Evolutionary conservation across 2,329 filamentous ascomycete genomes (phyloP), one percentile per base, ranked within the genome.

Genomic region (Taxawa tesnikishii): DNA sequence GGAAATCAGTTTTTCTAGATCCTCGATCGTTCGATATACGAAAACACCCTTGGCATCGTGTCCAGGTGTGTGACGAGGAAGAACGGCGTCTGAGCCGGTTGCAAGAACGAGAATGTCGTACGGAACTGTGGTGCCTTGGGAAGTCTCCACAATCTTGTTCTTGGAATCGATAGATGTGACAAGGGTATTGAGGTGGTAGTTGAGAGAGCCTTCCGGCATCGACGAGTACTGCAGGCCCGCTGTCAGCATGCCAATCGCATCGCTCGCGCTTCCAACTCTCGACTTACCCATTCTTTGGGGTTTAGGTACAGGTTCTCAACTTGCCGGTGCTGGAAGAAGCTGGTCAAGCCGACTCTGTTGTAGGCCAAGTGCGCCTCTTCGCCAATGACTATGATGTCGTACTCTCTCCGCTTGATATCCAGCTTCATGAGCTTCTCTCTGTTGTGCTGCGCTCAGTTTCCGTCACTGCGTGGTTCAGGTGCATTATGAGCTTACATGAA

Each of bases 301-400:
- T 93, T 92, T 18, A 94, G 65, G 50, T 92, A 93, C n/a, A 94
- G 56, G 43, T 85, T 82, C 56, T 93, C 83, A 25, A 90, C 79
- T 44, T 79, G 71, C 32, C 84, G 71, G 57, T 93, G 83, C 44
- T 83, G 76, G 51, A 94, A 94, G 63, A 87, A 94, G 38, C 77
- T 83, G 3, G 84, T 92, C 31, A 94, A 65, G 3, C 85, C 85
- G 17, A 94, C 85, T 36, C 87, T 76, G 53, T 94, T 94, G 55
- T 94, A 94, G 13, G 85, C 85, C 33, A 93, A 63, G 60, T 94
- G 80, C 13, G 79, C 65, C 52, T 94, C 85, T 48, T 94, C 85
- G 39, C 85, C 85, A 39, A 94, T 79, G 8, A 94, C 83, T 2
- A 84, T 68, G 31, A 94, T 71, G 41, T 83, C 74, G 51, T 85